Evolutionary conservation across 2,329 filamentous ascomycete species (phyloP).

Genomic region (Penicillium italicum): DNA sequence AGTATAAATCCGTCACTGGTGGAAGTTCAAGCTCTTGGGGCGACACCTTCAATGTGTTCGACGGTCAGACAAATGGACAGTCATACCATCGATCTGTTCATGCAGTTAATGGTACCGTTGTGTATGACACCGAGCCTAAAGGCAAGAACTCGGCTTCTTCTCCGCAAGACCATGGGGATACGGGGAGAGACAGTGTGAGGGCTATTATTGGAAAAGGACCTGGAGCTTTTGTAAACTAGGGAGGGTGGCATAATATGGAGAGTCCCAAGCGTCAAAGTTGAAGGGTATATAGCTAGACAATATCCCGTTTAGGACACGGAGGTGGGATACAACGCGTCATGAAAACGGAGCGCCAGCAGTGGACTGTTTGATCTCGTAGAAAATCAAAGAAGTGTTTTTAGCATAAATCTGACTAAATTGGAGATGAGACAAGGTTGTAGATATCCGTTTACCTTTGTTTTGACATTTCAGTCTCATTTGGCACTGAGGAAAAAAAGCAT

Average conservation of each 20-base stretch:
- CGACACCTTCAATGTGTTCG: slow-evolving; percentile 30
- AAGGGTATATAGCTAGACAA: too few relatives aligned
- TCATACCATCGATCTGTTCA: slow-evolving; percentile 23
- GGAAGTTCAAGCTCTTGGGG: slow-evolving; percentile 25
- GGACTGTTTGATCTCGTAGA: background rate
- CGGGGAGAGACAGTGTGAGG: background rate
- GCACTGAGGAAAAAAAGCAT: background rate
- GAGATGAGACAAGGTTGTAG: background rate
- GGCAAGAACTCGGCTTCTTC: background rate
- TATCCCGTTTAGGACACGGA: background rate
- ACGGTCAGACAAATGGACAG: slow-evolving; percentile 20
- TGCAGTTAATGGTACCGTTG: slow-evolving; percentile 29
- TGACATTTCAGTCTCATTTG: background rate
- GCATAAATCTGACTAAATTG: too few relatives aligned
- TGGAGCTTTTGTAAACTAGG: background rate
- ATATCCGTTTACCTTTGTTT: background rate
- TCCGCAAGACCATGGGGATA: background rate
- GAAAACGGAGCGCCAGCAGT: too few relatives aligned
- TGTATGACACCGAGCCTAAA: slow-evolving; percentile 13
- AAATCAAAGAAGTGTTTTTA: too few relatives aligned
- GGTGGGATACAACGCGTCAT: background rate
- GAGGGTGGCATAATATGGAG: background rate
- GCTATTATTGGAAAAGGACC: background rate
- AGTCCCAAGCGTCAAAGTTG: too few relatives aligned
- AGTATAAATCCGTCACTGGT: slow-evolving; percentile 22